Evolutionary conservation across 2,329 filamentous ascomycete genomes (phyloP), one percentile per base, ranked within the genome.

Genomic region (Dactylella cylindrospora): DNA sequence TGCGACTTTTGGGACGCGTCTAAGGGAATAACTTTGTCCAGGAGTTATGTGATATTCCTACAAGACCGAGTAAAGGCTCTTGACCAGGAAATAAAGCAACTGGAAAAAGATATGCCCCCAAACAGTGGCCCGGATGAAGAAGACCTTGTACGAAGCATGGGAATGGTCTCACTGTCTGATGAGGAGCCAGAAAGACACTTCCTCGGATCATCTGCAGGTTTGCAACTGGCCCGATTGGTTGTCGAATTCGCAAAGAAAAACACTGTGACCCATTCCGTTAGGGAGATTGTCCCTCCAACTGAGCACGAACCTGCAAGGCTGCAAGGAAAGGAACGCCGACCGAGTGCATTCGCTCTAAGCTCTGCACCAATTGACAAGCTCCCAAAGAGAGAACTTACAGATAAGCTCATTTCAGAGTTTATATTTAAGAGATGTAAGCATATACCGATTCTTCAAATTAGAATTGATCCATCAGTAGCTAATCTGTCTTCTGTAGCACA

Each of bases 191-290:
- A 91, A 68, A 84, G 88, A 12, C 87, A 91, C 65, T 97, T 93
- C 71, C 77, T 98, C 2, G 93, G 93, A 0, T 88, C 93, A 2
- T 95, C 90, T 41, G 97, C 91, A 72, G 93, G 91, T 60, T 95
- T 96, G 69, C 88, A 90, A 70, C 95, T 97, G 77, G 95, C 90
- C 9, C 84, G 91, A 23, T 79, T 97, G 67, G 84, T 98, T 8
- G 96, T 98, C 86, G 90, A 96, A 72, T 84, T 95, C 73, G 91
- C 91, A 47, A 97, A 95, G 75, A 85, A 90, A 65, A 95, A 91
- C 70, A 94, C 90, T 20, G 86, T 93, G 69, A 86, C 89, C 3
- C 88, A 90, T 72, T 89, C 85, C 66, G 96, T 97, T 71, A 90
- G 89, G 55, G 90, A 96, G 49, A 64, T 60, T 57, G 23, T 29